Percentiles rank a stretch among this genome's conserved stretches.
Conservation (phyloP, 75 land plant species). For the Picea glauca region DNA sequence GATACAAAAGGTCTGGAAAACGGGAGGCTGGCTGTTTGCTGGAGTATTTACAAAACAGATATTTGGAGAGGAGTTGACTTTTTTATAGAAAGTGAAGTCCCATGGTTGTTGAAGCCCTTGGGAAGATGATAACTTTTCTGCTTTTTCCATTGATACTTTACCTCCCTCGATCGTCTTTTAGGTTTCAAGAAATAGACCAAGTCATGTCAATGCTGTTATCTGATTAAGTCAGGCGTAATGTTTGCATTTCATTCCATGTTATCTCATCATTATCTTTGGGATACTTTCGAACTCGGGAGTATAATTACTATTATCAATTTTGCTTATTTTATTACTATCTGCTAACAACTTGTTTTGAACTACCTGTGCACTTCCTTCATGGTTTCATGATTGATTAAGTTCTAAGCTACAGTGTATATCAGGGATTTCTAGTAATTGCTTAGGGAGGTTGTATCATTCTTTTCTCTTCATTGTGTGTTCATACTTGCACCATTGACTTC, state of each 20-base stretch:
- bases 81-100: background rate
- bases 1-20: background rate
- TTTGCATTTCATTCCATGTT: background rate
- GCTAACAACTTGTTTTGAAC: background rate
- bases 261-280: background rate
- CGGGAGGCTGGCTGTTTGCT: background rate
- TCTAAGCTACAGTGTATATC: background rate
- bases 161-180: background rate
- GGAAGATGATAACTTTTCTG: background rate
- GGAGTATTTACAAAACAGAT: background rate
- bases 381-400: background rate
- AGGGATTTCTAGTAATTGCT: background rate
- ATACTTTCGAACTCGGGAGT: background rate
- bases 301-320: background rate
- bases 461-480: background rate
- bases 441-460: background rate
- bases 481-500: background rate
- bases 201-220: background rate
- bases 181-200: background rate
- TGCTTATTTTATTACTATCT: background rate
- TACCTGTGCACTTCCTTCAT: background rate
- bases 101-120: background rate
- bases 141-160: background rate
- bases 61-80: background rate
- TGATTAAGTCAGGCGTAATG: background rate